Evolutionary conservation across 495 filamentous ascomycete species (phyloP).

Genomic region (Penicillium canariense): DNA sequence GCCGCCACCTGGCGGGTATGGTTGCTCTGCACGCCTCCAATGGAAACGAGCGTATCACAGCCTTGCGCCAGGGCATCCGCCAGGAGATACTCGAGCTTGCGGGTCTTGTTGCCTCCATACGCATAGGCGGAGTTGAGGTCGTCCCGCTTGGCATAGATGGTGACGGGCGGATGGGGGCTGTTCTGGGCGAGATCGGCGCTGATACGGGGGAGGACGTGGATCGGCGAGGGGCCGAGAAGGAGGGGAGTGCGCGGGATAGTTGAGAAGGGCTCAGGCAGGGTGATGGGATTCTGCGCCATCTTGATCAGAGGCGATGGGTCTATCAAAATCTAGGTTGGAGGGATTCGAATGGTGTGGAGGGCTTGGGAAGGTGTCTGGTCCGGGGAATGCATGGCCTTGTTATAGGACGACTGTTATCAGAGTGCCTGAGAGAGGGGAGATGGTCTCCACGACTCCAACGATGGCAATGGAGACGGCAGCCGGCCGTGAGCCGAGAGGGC

Average conservation of each 20-base stretch:
- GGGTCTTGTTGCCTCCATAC: constrained; percentile 64
- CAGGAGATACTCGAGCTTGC: constrained; percentile 63
- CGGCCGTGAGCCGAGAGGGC: not conserved
- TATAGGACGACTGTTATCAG: too few species aligned
- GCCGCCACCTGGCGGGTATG: constrained; percentile 64
- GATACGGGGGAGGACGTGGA: constrained; percentile 58
- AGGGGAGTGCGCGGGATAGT: constrained; percentile 53
- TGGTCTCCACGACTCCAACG: too few species aligned
- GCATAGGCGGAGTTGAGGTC: constrained; percentile 62
- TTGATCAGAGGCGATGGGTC: not conserved
- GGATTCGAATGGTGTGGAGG: too few species aligned
- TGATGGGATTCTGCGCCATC: constrained; percentile 9
- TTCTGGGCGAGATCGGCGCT: constrained; percentile 51
- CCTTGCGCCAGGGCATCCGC: constrained; percentile 54
- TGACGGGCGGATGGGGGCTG: constrained; percentile 27
- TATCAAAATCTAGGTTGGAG: too few species aligned
- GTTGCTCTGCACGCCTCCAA: constrained; percentile 66
- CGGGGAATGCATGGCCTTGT: too few species aligned
- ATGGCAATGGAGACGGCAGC: too few species aligned
- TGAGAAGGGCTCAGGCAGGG: constrained; percentile 56
- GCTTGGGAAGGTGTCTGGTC: too few species aligned
- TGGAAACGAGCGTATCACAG: constrained; percentile 56
- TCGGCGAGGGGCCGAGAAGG: constrained; percentile 59
- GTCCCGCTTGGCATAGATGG: constrained; percentile 62
- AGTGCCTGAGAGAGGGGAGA: too few species aligned